Conservation (phyloP, 108 stramenopile genomes). For the Skeletonema menzelii region DNA sequence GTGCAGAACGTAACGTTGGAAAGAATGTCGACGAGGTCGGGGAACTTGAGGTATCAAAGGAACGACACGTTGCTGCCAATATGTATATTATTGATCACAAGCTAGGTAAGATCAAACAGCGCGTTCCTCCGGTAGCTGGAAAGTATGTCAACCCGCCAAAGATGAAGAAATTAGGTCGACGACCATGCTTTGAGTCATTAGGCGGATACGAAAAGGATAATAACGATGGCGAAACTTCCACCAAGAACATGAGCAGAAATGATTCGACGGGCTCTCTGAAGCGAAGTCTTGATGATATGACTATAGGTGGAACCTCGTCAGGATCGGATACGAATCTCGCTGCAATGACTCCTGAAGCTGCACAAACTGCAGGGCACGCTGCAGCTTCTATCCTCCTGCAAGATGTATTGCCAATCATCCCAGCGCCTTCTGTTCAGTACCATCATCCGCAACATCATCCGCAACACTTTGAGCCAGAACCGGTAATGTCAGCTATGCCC, state of each 20-base stretch:
- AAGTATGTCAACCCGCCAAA: slow-evolving; percentile 41
- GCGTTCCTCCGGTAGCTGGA: slow-evolving; percentile 14
- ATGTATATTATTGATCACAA: slow-evolving; percentile 82
- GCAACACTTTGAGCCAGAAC: not conserved
- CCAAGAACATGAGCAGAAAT: slow-evolving; percentile 31
- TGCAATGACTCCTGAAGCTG: slow-evolving; percentile 41
- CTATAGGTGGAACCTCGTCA: slow-evolving; percentile 11
- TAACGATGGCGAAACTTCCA: slow-evolving; percentile 15
- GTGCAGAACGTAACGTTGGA: slow-evolving; percentile 14
- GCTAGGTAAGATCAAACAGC: slow-evolving; percentile 51
- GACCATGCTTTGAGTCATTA: slow-evolving; percentile 86
- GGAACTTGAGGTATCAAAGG: slow-evolving; percentile 38
- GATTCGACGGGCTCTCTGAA: slow-evolving; percentile 75
- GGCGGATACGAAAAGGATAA: slow-evolving; percentile 44
- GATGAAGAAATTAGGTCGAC: slow-evolving; percentile 66
- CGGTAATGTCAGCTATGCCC: not conserved
- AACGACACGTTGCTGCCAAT: slow-evolving; percentile 79
- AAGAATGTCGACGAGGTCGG: not conserved
- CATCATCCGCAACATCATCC: slow-evolving; percentile 6
- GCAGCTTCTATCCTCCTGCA: slow-evolving; percentile 26
- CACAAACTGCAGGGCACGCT: slow-evolving; percentile 47
- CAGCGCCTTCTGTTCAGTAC: slow-evolving; percentile 7
- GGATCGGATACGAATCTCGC: not conserved
- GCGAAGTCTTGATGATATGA: slow-evolving; percentile 56
- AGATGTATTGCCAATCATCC: slow-evolving; percentile 42